phyloP scores from a whole-genome alignment of 352 stramenopile genomes.

The Globisporangium emineosum region DNA sequence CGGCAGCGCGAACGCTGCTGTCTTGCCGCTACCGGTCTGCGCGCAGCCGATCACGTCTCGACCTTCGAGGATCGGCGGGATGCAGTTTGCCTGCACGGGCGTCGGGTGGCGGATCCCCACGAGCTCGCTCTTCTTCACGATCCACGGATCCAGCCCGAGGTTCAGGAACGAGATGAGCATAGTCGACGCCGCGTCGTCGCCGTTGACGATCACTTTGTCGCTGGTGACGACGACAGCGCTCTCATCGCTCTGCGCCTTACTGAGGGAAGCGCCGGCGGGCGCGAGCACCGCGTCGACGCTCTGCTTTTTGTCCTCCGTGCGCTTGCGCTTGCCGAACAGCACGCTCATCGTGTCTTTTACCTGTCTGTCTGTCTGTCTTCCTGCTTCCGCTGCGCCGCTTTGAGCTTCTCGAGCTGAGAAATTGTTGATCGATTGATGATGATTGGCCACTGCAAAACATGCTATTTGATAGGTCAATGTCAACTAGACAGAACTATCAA shows the following conservation, averaged over 20 bases:
- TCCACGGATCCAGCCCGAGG: conserved; percentile 83
- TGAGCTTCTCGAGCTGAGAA: neutral
- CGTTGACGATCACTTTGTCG: conserved; percentile 45
- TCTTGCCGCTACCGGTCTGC: conserved; percentile 97
- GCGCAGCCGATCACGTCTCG: conserved; percentile 92
- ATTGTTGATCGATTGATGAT: neutral
- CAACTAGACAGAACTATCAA: too few species aligned
- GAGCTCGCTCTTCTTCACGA: conserved; percentile 81
- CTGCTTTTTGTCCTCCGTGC: conserved; percentile 20
- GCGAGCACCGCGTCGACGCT: neutral
- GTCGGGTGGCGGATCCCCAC: conserved; percentile 87
- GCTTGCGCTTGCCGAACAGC: conserved; percentile 74
- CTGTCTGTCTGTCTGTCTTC: neutral
- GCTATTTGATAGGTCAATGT: too few species aligned
- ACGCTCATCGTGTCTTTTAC: conserved; percentile 55
- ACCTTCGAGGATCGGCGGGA: conserved; percentile 87
- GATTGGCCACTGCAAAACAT: neutral
- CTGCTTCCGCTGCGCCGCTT: neutral
- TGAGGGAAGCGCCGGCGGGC: neutral
- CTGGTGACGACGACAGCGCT: neutral
- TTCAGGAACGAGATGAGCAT: conserved; percentile 80
- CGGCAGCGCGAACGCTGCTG: conserved; percentile 96
- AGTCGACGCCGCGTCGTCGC: conserved; percentile 31
- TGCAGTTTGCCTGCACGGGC: conserved; percentile 88
- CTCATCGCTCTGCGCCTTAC: neutral